phyloP scores from a whole-genome alignment of 2,329 filamentous ascomycete genomes.

The Monilinia laxa region DNA sequence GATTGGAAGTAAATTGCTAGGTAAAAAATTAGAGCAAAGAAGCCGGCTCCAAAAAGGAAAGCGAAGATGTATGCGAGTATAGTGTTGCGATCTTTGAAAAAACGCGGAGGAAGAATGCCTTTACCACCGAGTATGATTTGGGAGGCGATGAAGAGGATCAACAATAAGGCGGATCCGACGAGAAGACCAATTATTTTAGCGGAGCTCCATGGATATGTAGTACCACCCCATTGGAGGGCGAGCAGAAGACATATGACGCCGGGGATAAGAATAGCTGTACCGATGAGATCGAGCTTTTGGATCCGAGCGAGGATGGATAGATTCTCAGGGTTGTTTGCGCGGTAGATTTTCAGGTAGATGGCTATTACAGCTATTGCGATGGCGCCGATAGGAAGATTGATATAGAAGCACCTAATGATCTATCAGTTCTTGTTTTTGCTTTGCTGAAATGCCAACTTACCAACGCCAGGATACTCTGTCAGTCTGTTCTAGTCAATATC shows the following conservation, averaged over 20 bases:
- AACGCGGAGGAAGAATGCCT: slow-evolving; percentile 44
- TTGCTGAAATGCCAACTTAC: slow-evolving; percentile 9
- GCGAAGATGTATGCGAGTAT: slow-evolving; percentile 28
- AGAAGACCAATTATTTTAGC: slow-evolving; percentile 42
- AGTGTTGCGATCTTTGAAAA: slow-evolving; percentile 38
- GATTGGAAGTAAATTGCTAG: slow-evolving; percentile 41
- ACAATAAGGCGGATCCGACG: slow-evolving; percentile 37
- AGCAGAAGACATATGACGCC: slow-evolving; percentile 43
- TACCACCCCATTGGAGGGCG: slow-evolving; percentile 45
- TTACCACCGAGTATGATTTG: slow-evolving; percentile 40
- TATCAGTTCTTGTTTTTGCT: background rate
- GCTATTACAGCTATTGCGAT: slow-evolving; percentile 43
- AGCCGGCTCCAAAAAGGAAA: slow-evolving; percentile 34
- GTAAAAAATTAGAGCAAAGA: slow-evolving; percentile 39
- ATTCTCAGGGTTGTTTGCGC: slow-evolving; percentile 37
- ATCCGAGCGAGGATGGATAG: slow-evolving; percentile 32
- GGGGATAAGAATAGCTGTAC: slow-evolving; percentile 42
- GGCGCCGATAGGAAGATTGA: slow-evolving; percentile 40
- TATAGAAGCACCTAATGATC: slow-evolving; percentile 31
- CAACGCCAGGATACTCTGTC: slow-evolving; percentile 39
- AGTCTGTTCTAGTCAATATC: slow-evolving; percentile 22
- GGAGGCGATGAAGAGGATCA: slow-evolving; percentile 38
- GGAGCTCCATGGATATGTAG: slow-evolving; percentile 42
- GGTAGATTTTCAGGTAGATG: slow-evolving; percentile 46
- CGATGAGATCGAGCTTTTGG: slow-evolving; percentile 41